Evolutionary conservation across 1,139 yeast species (phyloP), one percentile per base, ranked within the genome.

Genomic region (Blastobotrys malaysiensis): DNA sequence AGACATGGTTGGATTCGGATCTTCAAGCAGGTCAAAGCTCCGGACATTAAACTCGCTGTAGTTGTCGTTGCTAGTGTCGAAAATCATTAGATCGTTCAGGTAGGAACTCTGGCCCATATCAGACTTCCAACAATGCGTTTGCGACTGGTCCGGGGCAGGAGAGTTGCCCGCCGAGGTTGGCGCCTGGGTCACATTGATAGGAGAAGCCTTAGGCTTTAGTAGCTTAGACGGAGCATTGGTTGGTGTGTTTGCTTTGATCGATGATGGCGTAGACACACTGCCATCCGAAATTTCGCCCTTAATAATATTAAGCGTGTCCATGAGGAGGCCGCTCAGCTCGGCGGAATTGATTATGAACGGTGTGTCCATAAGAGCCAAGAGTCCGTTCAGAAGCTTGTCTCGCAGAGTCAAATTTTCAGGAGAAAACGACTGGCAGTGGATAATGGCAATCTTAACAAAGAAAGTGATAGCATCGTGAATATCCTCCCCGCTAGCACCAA

Each of bases 1-100:
- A 3, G 75, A 71, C 59, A 82, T 70, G 1, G 74, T 71, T 0
- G 80, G 75, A 57, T 80, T 79, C 0, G 87, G 76, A 59, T 86
- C 91, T 64, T 87, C 95, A 52, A 88, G 74, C 53, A 87, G 69
- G 63, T 86, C 93, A 69, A 83, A 86, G 5, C 81, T 71, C 53
- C 77, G 72, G 31, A 75, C 63, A 19, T 64, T 68, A 52, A 77
- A 71, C 21, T 71, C 76, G 9, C 67, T 56, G 56, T 71, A 72
- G 1, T 64, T 58, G 9, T 69, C 69, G 5, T 61, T 61, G 16
- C 65, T 55, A 48, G 69, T 69, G 36, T 74, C 71, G 54, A 61
- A 69, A 9, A 76, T 59, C 49, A 66, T 65, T 44, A 77, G 63
- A 54, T 73, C 66, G 1, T 60, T 57, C 14, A 65, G 59, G 24